phyloP scores from a whole-genome alignment of 768 basidiomycete genomes.

The Pleurotus giganteus region DNA sequence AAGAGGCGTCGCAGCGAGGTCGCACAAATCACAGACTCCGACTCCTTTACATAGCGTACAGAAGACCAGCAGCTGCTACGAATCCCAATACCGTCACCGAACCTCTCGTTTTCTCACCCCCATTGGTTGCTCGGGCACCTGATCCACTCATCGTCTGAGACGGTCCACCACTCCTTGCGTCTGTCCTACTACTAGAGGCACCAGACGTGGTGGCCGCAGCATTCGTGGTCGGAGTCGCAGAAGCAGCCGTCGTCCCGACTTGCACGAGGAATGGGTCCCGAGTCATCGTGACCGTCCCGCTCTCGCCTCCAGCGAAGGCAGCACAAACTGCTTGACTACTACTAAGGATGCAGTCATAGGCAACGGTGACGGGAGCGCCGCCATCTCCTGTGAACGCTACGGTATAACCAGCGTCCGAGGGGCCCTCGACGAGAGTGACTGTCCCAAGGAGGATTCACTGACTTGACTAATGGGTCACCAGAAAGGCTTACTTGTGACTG shows the following conservation, averaged over 20 bases:
- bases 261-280: slow-evolving; percentile 3
- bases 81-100: not conserved
- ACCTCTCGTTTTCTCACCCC: not conserved
- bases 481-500: not conserved
- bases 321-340: not conserved
- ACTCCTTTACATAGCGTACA: not conserved
- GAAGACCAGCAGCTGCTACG: not conserved
- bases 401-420: not conserved
- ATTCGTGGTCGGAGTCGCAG: not conserved
- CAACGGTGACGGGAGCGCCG: not conserved
- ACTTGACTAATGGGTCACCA: not conserved
- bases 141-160: slow-evolving; percentile 2
- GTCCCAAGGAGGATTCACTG: not conserved
- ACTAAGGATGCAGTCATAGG: not conserved
- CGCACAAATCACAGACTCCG: not conserved
- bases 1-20: slow-evolving; percentile 1
- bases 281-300: not conserved
- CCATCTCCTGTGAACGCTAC: not conserved
- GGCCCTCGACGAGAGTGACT: slow-evolving; percentile 7
- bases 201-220: not conserved
- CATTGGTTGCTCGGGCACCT: not conserved
- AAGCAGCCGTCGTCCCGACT: slow-evolving; percentile 1
- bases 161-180: not conserved
- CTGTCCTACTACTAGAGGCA: not conserved
- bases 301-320: not conserved